Percentiles rank a stretch among this genome's conserved stretches.
These are phyloP conservation scores for Hypsizygus marmoreus DNA, from an alignment of 768 basidiomycete genomes.

Conservation along the genomic window DNA sequence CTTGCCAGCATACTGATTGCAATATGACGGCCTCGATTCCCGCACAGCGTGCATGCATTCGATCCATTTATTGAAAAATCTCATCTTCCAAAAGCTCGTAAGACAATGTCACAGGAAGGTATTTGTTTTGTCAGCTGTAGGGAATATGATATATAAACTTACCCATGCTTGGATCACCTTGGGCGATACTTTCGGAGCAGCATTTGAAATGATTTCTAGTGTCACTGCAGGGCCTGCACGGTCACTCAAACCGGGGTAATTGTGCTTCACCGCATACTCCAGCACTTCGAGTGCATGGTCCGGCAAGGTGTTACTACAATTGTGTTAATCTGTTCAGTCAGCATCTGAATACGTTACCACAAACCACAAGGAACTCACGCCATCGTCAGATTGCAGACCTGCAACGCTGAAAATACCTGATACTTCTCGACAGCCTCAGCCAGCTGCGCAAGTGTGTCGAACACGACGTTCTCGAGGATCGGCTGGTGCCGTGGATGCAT, in stretches of 20 bases:
- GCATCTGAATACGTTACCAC: no score
- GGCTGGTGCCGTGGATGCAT: background rate
- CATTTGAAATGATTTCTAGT: background rate
- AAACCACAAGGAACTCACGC: no score
- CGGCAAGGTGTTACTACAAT: background rate
- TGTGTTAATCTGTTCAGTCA: no score
- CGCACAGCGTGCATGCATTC: no score
- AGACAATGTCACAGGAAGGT: no score
- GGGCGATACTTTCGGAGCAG: background rate
- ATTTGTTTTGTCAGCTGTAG: no score
- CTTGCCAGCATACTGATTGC: no score
- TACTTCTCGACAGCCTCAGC: conserved; percentile 24
- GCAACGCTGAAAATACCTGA: conserved; percentile 21
- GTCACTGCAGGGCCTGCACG: background rate
- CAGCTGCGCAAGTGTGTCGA: conserved; percentile 10
- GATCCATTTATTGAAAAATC: no score
- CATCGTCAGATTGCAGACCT: conserved; percentile 21
- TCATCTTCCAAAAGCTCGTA: no score
- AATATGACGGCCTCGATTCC: no score
- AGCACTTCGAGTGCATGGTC: background rate
- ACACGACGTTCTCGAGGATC: conserved; percentile 4
- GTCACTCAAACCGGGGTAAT: background rate
- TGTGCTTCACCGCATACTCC: background rate
- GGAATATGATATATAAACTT: background rate
- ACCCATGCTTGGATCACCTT: background rate